Base-by-base conservation (phyloP, 345 rosid genomes). In the Syzygium grande region DNA sequence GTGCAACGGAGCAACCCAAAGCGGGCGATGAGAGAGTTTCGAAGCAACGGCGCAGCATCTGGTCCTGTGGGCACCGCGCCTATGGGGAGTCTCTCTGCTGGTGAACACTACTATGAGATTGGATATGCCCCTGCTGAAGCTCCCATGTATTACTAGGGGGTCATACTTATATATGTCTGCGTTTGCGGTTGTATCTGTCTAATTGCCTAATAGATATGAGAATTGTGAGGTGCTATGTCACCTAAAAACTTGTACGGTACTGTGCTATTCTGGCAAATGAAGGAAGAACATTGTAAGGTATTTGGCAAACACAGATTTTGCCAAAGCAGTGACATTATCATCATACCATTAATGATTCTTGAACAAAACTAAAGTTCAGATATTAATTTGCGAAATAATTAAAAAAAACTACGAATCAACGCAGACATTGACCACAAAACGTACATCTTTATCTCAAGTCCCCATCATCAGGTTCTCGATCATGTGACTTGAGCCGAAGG, bases 1-100 rank as follows among this genome's bases (percentile, higher is more conserved):
- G 94, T 93, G 52, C 96, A 93, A 11, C 93, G 96, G n/a, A 86
- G 68, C 88, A 94, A 95, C 85, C 98, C 96, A 8, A 95, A 92
- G 90, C 95, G 99, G 4, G 92, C 93, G 9, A 94, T 96, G 99
- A 25, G 91, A 68, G 96, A 95, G 88, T 88, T 93, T 12, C 89
- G 91, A 88, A 96, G 97, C 93, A 92, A 93, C 1, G 95, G 98
- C 10, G 94, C 80, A 0, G 93, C 94, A 38, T 87, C 93, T 7
- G 94, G 95, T 79, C 95, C 97, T 27, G 9, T 38, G 49, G 14
- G 49, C 5, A 49, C 13, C 13, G 83, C 14, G 27, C 83, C 83
- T 38, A 38, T 19, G 49, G 49, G 83, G 83, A 38, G 27, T 38
- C 49, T 41, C 38, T 4, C 49, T 73, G 49, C 49, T 73, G 49